Percentiles rank a stretch among this genome's conserved stretches.
Evolutionary conservation across 2,329 filamentous ascomycete species (phyloP).

Genomic region (Myriangium duriaei): DNA sequence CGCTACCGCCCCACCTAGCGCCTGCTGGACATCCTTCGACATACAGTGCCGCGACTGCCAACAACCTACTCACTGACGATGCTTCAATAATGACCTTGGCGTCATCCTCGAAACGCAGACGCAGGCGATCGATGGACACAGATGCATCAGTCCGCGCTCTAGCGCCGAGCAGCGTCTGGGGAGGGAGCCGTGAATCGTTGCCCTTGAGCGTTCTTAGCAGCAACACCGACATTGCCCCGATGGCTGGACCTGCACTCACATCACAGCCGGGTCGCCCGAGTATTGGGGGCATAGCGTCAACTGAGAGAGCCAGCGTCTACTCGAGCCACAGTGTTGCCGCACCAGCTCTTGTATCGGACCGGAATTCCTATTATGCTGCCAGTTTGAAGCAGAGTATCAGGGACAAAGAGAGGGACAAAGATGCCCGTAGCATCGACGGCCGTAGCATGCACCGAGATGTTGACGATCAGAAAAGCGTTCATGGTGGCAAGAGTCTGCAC

Average conservation of each 20-base stretch:
- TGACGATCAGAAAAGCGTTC: constrained; percentile 7
- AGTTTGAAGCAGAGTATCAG: constrained; percentile 27
- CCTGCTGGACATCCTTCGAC: constrained; percentile 50
- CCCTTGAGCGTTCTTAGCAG: constrained; percentile 67
- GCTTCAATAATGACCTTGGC: constrained; percentile 76
- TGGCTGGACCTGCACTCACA: constrained; percentile 35
- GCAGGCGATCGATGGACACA: constrained; percentile 70
- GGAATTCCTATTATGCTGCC: constrained; percentile 68
- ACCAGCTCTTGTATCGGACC: constrained; percentile 56
- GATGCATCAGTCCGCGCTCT: constrained; percentile 75
- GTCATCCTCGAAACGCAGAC: constrained; percentile 65
- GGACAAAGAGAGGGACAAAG: constrained; percentile 14
- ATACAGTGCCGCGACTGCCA: constrained; percentile 66
- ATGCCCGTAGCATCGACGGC: constrained; percentile 24
- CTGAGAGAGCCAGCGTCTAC: constrained; percentile 71
- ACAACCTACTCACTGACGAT: constrained; percentile 72
- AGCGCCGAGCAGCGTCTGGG: constrained; percentile 72
- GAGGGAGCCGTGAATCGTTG: constrained; percentile 66
- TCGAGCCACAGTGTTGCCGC: constrained; percentile 28
- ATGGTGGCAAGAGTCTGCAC: constrained; percentile 5
- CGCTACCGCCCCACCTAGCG: constrained; percentile 58
- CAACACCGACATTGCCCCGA: constrained; percentile 45
- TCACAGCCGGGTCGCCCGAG: constrained; percentile 38
- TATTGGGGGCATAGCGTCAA: constrained; percentile 41
- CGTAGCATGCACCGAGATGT: constrained; percentile 24